A percentile compares a stretch with the other conserved stretches of the same genome.
These are phyloP conservation scores for Saccharomyces hybrid DNA, from an alignment of 1,139 yeast species.

Conservation along the genomic window DNA sequence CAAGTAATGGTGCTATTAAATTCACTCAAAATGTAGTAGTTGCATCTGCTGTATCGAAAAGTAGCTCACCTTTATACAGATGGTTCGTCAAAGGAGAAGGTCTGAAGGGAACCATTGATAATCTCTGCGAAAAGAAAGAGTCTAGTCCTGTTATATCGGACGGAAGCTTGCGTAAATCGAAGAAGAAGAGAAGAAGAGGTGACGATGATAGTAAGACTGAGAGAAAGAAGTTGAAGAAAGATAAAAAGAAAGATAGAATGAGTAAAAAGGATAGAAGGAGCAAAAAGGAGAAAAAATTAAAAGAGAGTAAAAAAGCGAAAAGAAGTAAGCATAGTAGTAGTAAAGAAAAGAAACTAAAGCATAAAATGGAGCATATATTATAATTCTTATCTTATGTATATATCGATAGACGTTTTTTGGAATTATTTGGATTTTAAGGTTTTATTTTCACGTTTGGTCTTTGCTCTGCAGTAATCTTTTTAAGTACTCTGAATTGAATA, in stretches of 20 bases:
- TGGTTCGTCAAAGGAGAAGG: slow-evolving; percentile 81
- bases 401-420: too few species aligned
- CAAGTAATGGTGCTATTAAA: slow-evolving; percentile 34
- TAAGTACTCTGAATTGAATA: too few species aligned
- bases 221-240: slow-evolving; percentile 6
- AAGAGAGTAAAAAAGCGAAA: slow-evolving; percentile 15
- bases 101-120: slow-evolving; percentile 66
- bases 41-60: slow-evolving; percentile 43
- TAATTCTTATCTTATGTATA: too few species aligned
- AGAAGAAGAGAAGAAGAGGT: slow-evolving; percentile 14
- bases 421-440: too few species aligned
- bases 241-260: slow-evolving; percentile 12
- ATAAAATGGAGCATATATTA: slow-evolving; percentile 11
- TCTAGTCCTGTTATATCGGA: slow-evolving; percentile 7
- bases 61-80: slow-evolving; percentile 54
- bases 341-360: slow-evolving; percentile 19
- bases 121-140: slow-evolving; percentile 19
- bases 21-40: slow-evolving; percentile 40
- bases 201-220: slow-evolving; percentile 17
- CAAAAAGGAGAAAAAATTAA: slow-evolving; percentile 16
- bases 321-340: slow-evolving; percentile 25
- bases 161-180: slow-evolving; percentile 6
- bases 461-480: too few species aligned
- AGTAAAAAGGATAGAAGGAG: slow-evolving; percentile 18
- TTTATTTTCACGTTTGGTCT: too few species aligned